Percentiles rank a stretch among this genome's conserved stretches.
phyloP scores from a whole-genome alignment of 257 asterid genomes.

The Jacaranda mimosifolia region DNA sequence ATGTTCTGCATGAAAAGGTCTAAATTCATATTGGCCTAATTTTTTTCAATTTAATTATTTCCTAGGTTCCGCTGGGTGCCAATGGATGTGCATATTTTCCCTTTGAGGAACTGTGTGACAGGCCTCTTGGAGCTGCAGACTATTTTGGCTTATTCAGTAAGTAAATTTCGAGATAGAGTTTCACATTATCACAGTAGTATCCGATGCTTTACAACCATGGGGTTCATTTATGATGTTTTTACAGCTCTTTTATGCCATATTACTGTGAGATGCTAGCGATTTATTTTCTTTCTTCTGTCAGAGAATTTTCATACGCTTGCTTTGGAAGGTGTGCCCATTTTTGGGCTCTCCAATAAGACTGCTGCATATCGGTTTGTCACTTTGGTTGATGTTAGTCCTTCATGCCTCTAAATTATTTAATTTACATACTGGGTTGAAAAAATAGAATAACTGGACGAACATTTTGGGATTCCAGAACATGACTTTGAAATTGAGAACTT shows the following conservation, averaged over 20 bases:
- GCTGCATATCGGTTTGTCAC: slow-evolving; percentile 82
- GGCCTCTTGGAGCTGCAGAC: slow-evolving; percentile 82
- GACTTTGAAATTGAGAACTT: too few species aligned
- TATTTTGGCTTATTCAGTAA: slow-evolving; percentile 69
- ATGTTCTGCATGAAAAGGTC: not conserved
- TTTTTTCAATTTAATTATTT: not conserved
- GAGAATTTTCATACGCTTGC: slow-evolving; percentile 75
- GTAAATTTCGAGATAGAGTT: not conserved
- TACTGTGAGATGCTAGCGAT: not conserved
- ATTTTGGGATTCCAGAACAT: too few species aligned
- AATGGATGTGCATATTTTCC: slow-evolving; percentile 76
- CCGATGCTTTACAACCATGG: too few species aligned
- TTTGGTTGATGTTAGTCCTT: slow-evolving; percentile 70
- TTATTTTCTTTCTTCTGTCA: slow-evolving; percentile 36
- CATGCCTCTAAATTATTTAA: not conserved
- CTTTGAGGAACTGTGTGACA: slow-evolving; percentile 73
- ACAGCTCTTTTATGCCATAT: not conserved
- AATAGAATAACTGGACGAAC: too few species aligned
- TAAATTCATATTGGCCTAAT: not conserved
- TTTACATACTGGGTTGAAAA: too few species aligned
- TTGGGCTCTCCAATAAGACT: slow-evolving; percentile 65
- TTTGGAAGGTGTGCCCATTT: slow-evolving; percentile 70
- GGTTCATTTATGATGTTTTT: too few species aligned
- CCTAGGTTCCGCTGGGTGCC: slow-evolving; percentile 69
- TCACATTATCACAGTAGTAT: too few species aligned